These are phyloP conservation scores for Powellomyces hirtus DNA, from an alignment of 192 early-diverging fungal species.

Conservation along the genomic window DNA sequence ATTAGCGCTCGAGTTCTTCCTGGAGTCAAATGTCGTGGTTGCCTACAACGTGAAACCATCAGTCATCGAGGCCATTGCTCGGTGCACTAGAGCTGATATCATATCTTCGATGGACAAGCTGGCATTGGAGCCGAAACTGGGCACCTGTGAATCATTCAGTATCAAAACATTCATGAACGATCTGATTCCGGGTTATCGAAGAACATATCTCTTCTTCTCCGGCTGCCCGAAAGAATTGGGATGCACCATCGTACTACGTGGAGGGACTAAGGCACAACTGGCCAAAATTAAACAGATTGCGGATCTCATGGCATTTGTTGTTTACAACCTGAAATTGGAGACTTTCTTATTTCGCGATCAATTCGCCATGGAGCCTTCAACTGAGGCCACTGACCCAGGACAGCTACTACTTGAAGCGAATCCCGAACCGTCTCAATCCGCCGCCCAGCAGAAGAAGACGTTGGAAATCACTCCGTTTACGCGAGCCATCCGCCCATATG, in stretches of 20 bases:
- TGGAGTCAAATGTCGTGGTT: conserved; percentile 77
- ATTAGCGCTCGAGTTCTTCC: conserved; percentile 78
- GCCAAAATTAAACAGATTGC: conserved; percentile 78
- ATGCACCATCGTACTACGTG: conserved; percentile 86
- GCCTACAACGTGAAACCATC: conserved; percentile 81
- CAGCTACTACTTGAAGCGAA: background rate
- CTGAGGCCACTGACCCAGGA: conserved; percentile 1
- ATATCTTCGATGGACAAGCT: conserved; percentile 83
- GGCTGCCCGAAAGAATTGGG: conserved; percentile 77
- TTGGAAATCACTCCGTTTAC: conserved; percentile 20
- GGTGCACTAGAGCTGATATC: conserved; percentile 81
- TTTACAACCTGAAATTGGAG: conserved; percentile 87
- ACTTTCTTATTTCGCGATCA: conserved; percentile 74
- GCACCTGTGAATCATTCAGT: conserved; percentile 72
- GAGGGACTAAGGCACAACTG: conserved; percentile 67
- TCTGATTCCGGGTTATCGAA: conserved; percentile 75
- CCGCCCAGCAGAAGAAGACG: background rate
- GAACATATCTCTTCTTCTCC: conserved; percentile 87
- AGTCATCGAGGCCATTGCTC: conserved; percentile 81
- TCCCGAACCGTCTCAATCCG: background rate
- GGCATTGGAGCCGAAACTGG: conserved; percentile 66
- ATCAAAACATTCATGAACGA: conserved; percentile 81
- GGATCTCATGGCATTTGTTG: conserved; percentile 79
- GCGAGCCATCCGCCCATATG: conserved; percentile 52
- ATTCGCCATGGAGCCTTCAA: conserved; percentile 47